Conservation (phyloP, 148 eudicot species). For the Vaccinium myrtillus region DNA sequence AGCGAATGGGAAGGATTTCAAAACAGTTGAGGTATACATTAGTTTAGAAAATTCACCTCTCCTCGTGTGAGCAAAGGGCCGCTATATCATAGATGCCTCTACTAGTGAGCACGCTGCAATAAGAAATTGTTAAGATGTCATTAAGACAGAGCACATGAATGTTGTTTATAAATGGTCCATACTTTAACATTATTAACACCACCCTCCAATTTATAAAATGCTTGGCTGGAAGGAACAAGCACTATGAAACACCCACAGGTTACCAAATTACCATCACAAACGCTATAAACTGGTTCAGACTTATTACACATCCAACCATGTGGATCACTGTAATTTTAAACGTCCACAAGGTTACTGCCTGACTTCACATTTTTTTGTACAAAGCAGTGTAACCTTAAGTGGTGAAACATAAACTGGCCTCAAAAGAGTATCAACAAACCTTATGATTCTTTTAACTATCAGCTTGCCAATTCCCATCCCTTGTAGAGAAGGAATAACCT, state of each 20-base stretch:
- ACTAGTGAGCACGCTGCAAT: conserved; percentile 64
- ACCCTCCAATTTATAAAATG: not conserved
- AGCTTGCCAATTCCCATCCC: conserved; percentile 72
- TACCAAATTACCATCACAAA: conserved; percentile 3
- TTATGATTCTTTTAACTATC: conserved; percentile 67
- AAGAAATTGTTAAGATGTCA: not conserved
- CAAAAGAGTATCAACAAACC: conserved; percentile 42
- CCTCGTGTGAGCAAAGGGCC: conserved; percentile 67
- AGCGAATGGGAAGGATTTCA: not conserved
- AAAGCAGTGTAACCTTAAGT: not conserved
- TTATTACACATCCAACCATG: not conserved
- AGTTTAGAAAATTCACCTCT: conserved; percentile 43
- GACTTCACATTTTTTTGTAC: not conserved
- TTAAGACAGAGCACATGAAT: not conserved
- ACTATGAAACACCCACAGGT: not conserved
- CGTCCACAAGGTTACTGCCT: not conserved
- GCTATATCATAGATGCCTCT: conserved; percentile 79
- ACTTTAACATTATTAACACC: not conserved
- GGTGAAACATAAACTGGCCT: not conserved
- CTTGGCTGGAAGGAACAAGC: not conserved
- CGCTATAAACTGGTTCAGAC: not conserved
- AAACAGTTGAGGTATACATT: not conserved
- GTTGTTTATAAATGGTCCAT: not conserved
- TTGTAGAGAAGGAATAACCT: conserved; percentile 69
- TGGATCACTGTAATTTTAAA: not conserved